Evolutionary conservation across 495 filamentous ascomycete genomes (phyloP), one percentile per base, ranked within the genome.

Genomic region (Terfezia boudieri): DNA sequence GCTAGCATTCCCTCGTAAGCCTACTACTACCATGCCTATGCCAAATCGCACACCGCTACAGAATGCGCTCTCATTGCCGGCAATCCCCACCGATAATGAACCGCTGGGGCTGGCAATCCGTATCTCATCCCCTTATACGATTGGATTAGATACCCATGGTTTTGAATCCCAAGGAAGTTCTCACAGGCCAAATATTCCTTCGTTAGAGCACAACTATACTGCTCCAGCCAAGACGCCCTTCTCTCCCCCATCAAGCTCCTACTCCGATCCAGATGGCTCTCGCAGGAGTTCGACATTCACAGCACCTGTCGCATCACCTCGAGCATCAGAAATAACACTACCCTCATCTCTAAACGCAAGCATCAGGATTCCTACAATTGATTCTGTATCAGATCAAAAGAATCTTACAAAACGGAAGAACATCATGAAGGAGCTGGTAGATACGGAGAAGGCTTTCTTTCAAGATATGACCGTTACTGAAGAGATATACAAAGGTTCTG

Each of bases 401-500:
- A 43, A 55, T 49, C 50, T 65, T 20, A 64, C 52, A 37, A 75
- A 86, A 59, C 80, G 90, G 14, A 75, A 79, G 37, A 72, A 87
- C 61, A 73, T 89, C 53, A 83, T 98, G 59, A 83, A 86, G 58
- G 90, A 98, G 66, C 71, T 98, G 20, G 76, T 94, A 41, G 85
- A 93, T 59, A 98, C 92, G 3, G 90, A 98, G 64, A 76, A 82
- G 35, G 76, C 77, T 14, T 96, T 88, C 66, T 74, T 85, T 49
- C 75, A 82, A 57, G 90, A 98, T 67, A 89, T 98, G 85, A 93
- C 83, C 60, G 85, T 98, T 41, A 80, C 92, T 7, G 84, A 92
- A 61, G 86, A 94, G 61, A 94, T 96, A 49, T 98, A 95, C 71
- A 92, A 88, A 67, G 85, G 82, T n/a, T 95, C 90, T 0, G 86